These are phyloP conservation scores for Ogataea nakhonphanomensis DNA, from an alignment of 805 yeast species.

Conservation along the genomic window DNA sequence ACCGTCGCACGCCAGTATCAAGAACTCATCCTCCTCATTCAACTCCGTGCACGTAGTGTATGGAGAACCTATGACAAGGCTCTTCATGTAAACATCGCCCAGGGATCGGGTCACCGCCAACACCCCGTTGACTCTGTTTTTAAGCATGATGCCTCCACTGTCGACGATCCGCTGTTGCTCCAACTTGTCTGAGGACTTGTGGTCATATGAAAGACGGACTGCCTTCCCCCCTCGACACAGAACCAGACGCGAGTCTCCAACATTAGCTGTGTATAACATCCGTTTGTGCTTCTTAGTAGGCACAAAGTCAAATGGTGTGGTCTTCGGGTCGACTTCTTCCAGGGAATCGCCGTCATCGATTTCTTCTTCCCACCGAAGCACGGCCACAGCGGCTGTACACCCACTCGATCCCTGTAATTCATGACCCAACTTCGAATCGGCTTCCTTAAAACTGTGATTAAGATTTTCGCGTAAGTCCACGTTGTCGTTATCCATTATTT, in stretches of 20 bases:
- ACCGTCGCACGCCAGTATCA: slow-evolving; percentile 94
- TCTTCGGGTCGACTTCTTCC: slow-evolving; percentile 14
- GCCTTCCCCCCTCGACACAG: slow-evolving; percentile 73
- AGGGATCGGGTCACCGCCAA: slow-evolving; percentile 90
- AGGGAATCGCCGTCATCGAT: slow-evolving; percentile 14
- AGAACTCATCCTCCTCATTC: slow-evolving; percentile 61
- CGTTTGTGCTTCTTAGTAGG: slow-evolving; percentile 54
- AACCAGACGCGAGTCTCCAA: slow-evolving; percentile 88
- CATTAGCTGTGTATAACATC: slow-evolving; percentile 89
- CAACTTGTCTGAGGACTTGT: slow-evolving; percentile 78
- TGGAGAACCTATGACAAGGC: slow-evolving; percentile 83
- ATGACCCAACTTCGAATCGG: slow-evolving; percentile 65
- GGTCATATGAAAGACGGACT: slow-evolving; percentile 83
- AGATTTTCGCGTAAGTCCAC: slow-evolving; percentile 63
- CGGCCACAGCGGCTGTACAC: slow-evolving; percentile 93
- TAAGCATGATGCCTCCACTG: slow-evolving; percentile 84
- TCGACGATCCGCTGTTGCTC: slow-evolving; percentile 74
- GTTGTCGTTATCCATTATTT: slow-evolving; percentile 44
- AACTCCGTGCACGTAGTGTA: slow-evolving; percentile 87
- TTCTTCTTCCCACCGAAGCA: slow-evolving; percentile 74
- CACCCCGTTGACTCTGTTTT: slow-evolving; percentile 92
- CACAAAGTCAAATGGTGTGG: slow-evolving; percentile 43
- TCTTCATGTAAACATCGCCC: slow-evolving; percentile 92
- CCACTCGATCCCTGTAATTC: slow-evolving; percentile 76
- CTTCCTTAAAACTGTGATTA: slow-evolving; percentile 65